phyloP scores from a whole-genome alignment of 257 asterid genomes.

The Dorcoceras hygrometricum region DNA sequence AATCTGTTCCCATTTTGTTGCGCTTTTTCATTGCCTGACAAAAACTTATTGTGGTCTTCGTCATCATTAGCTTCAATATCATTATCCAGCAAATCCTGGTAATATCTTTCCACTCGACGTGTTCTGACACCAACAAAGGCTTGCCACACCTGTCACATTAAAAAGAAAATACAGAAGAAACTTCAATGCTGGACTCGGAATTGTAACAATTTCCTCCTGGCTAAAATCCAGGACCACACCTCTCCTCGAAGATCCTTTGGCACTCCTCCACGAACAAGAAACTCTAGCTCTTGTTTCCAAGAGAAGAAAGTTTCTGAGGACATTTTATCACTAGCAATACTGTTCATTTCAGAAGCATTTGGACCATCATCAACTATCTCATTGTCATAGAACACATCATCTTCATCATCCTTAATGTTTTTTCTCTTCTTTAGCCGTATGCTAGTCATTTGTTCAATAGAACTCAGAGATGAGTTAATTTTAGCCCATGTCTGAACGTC shows the following conservation, averaged over 20 bases:
- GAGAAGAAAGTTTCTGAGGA: slow-evolving; percentile 42
- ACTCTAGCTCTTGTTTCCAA: slow-evolving; percentile 73
- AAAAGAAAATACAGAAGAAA: slow-evolving; percentile 19
- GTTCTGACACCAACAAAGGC: slow-evolving; percentile 84
- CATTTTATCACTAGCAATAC: slow-evolving; percentile 28
- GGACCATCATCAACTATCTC: slow-evolving; percentile 34
- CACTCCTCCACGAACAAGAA: slow-evolving; percentile 88
- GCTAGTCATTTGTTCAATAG: slow-evolving; percentile 66
- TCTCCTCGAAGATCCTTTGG: slow-evolving; percentile 95
- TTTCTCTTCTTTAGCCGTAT: slow-evolving; percentile 54
- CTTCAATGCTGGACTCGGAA: slow-evolving; percentile 10
- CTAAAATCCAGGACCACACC: slow-evolving; percentile 39
- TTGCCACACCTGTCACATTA: slow-evolving; percentile 87
- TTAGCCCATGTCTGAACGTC: slow-evolving; percentile 67
- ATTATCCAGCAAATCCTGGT: slow-evolving; percentile 61
- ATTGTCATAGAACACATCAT: slow-evolving; percentile 35
- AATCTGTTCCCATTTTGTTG: slow-evolving; percentile 32
- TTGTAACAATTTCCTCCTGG: slow-evolving; percentile 13
- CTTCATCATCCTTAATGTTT: slow-evolving; percentile 29
- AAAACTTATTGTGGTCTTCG: slow-evolving; percentile 35
- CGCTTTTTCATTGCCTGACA: slow-evolving; percentile 30
- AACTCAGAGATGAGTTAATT: slow-evolving; percentile 50
- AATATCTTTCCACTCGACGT: slow-evolving; percentile 73
- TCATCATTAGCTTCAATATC: slow-evolving; percentile 43
- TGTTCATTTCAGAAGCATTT: slow-evolving; percentile 37